Conservation (phyloP, 2,329 filamentous ascomycete genomes). For the Fusarium sp. region DNA sequence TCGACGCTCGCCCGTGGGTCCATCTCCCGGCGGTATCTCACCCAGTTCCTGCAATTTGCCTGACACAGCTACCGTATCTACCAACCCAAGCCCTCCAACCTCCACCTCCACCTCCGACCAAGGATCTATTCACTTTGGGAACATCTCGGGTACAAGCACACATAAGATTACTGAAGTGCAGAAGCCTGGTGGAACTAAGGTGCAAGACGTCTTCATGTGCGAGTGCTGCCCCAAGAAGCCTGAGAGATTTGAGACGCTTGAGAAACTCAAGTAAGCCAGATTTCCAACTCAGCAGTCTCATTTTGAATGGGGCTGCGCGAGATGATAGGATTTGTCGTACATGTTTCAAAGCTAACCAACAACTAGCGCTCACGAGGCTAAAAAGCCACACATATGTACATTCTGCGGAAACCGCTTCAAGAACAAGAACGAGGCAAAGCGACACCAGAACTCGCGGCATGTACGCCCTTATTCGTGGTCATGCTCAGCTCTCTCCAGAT, state of each 20-base stretch:
- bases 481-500: constrained; percentile 84
- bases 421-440: constrained; percentile 98
- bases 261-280: constrained; percentile 73
- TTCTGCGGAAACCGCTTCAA: constrained; percentile 97
- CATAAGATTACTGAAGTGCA: constrained; percentile 64
- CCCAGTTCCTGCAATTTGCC: constrained; percentile 63
- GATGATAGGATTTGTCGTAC: background rate
- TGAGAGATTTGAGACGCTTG: constrained; percentile 32
- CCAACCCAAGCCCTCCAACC: constrained; percentile 62
- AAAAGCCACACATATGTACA: constrained; percentile 94
- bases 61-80: constrained; percentile 60
- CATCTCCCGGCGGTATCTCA: constrained; percentile 62
- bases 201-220: constrained; percentile 57
- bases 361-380: constrained; percentile 83
- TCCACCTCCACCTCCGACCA: constrained; percentile 58
- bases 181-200: constrained; percentile 59
- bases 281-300: constrained; percentile 3
- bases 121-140: constrained; percentile 58
- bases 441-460: constrained; percentile 95
- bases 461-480: constrained; percentile 96
- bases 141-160: constrained; percentile 61
- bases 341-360: constrained; percentile 38
- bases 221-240: constrained; percentile 48
- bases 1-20: constrained; percentile 58
- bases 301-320: background rate